These are phyloP conservation scores for Plenodomus tracheiphilus DNA, from an alignment of 2,329 filamentous ascomycete species.

Conservation along the genomic window DNA sequence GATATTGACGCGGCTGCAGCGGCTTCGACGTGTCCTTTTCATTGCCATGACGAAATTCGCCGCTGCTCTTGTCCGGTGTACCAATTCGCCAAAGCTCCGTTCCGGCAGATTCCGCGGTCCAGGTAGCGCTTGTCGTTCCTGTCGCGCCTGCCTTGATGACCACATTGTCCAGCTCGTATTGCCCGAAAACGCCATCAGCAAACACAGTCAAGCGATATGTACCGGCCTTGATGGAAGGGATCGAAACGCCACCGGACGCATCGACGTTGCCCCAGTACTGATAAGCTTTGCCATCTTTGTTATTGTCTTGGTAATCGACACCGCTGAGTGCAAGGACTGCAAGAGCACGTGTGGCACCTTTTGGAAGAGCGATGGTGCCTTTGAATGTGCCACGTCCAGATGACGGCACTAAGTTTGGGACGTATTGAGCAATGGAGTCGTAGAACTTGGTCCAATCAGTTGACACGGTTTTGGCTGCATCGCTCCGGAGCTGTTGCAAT, in stretches of 20 bases:
- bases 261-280: slow-evolving; percentile 63
- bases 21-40: slow-evolving; percentile 52
- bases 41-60: slow-evolving; percentile 64
- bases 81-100: slow-evolving; percentile 66
- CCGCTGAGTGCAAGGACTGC: slow-evolving; percentile 59
- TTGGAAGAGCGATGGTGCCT: slow-evolving; percentile 56
- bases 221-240: slow-evolving; percentile 60
- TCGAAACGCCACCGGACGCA: slow-evolving; percentile 53
- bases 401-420: slow-evolving; percentile 62
- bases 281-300: slow-evolving; percentile 56
- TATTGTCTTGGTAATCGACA: slow-evolving; percentile 63
- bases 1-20: slow-evolving; percentile 59
- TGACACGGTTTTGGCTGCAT: slow-evolving; percentile 57
- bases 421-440: slow-evolving; percentile 62
- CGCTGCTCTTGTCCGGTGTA: slow-evolving; percentile 63
- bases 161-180: slow-evolving; percentile 59
- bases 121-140: slow-evolving; percentile 46
- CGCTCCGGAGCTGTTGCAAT: slow-evolving; percentile 52
- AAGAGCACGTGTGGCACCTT: slow-evolving; percentile 55
- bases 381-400: slow-evolving; percentile 56
- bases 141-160: slow-evolving; percentile 46
- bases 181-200: slow-evolving; percentile 64
- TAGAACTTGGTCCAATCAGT: slow-evolving; percentile 65
- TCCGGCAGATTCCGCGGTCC: slow-evolving; percentile 60
- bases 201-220: slow-evolving; percentile 66